Evolutionary conservation across 2,329 filamentous ascomycete genomes (phyloP).

Genomic region (Talaromyces verruculosus): DNA sequence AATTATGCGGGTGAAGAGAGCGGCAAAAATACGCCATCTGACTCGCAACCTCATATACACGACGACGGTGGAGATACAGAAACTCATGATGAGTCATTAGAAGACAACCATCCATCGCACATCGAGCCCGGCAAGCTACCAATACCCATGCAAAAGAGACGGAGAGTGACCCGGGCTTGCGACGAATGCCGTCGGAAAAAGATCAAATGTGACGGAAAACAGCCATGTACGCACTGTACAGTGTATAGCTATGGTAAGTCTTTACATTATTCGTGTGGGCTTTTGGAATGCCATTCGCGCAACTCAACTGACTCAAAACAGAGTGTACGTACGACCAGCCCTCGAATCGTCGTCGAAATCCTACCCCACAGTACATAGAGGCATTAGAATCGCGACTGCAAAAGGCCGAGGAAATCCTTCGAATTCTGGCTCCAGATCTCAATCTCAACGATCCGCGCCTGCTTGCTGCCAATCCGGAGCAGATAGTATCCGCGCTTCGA

Average conservation of each 20-base stretch:
- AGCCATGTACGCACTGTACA: constrained; percentile 91
- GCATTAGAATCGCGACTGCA: constrained; percentile 79
- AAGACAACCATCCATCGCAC: constrained; percentile 28
- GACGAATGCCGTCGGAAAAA: constrained; percentile 83
- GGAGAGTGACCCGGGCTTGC: constrained; percentile 76
- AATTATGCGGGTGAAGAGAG: neutral
- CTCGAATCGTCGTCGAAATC: constrained; percentile 85
- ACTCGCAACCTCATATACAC: constrained; percentile 5
- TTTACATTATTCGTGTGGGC: neutral
- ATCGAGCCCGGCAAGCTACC: constrained; percentile 33
- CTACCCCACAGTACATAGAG: constrained; percentile 89
- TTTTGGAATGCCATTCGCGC: too few species aligned
- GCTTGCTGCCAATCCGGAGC: constrained; percentile 72
- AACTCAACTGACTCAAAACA: constrained; percentile 37
- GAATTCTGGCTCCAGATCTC: constrained; percentile 77
- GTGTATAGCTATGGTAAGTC: constrained; percentile 92
- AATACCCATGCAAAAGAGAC: constrained; percentile 69
- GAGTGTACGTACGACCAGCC: constrained; percentile 96
- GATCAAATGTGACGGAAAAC: constrained; percentile 84
- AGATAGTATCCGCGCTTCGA: constrained; percentile 53
- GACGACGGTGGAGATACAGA: constrained; percentile 23
- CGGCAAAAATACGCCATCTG: constrained; percentile 2
- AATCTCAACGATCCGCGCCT: constrained; percentile 82
- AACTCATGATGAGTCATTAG: constrained; percentile 18
- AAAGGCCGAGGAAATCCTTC: constrained; percentile 76